Percentiles rank a stretch among this genome's conserved stretches.
phyloP scores from a whole-genome alignment of 2,329 filamentous ascomycete genomes.

The Colletotrichum sp. region DNA sequence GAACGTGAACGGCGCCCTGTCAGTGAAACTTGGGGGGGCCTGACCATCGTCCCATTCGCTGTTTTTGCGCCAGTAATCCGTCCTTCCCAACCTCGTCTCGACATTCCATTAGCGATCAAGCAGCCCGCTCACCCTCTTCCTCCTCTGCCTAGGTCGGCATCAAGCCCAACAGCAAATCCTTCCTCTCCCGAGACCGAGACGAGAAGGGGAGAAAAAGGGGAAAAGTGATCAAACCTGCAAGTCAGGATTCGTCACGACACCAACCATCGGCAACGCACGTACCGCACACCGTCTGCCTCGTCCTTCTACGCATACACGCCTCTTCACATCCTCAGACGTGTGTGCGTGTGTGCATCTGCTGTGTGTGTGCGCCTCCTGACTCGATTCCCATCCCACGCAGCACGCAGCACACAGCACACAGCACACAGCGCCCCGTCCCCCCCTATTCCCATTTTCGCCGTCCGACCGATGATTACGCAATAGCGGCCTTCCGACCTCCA shows the following conservation, averaged over 20 bases:
- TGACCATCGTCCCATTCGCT: neutral
- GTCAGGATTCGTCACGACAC: neutral
- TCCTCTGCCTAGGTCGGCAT: neutral
- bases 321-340: neutral
- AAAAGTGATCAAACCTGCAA: neutral
- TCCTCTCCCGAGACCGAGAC: neutral
- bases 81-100: slow-evolving; percentile 3
- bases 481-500: slow-evolving; percentile 1
- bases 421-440: neutral
- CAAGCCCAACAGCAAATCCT: neutral
- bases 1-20: neutral
- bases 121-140: neutral
- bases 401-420: neutral
- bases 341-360: neutral
- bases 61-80: neutral
- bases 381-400: neutral
- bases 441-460: neutral
- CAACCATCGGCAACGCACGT: neutral
- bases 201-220: neutral
- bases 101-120: slow-evolving; percentile 19
- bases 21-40: slow-evolving; percentile 1
- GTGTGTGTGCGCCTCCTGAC: neutral
- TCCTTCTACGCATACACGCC: neutral
- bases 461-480: slow-evolving; percentile 21
- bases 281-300: neutral